Conservation (phyloP, 176 grass and related monocot genomes). For the Eleusine coracana region DNA sequence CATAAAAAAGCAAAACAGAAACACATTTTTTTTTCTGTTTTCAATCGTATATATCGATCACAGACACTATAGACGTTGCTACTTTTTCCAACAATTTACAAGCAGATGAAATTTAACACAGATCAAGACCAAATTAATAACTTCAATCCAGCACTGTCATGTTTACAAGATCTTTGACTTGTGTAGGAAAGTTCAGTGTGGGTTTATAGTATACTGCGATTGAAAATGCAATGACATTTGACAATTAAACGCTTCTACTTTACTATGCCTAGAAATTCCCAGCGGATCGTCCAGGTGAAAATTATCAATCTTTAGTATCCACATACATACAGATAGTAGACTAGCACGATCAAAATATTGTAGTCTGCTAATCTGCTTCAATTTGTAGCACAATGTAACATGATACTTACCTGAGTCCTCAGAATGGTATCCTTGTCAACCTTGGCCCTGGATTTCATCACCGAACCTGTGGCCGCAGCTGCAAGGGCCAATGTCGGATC, state of each 20-base stretch:
- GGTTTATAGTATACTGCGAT: not conserved
- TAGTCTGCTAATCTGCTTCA: not conserved
- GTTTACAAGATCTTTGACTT: not conserved
- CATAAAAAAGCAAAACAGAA: too few relatives aligned
- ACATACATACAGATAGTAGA: not conserved
- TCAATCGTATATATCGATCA: too few relatives aligned
- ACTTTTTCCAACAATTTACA: not conserved
- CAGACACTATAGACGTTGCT: not conserved
- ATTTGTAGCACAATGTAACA: not conserved
- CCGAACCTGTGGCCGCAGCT: not conserved
- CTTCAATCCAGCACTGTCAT: not conserved
- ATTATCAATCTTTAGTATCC: not conserved
- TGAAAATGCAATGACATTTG: not conserved
- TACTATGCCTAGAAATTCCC: not conserved
- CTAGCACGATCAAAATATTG: not conserved
- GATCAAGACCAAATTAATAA: not conserved
- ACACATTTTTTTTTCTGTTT: not conserved
- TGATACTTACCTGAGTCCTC: slow-evolving; percentile 77
- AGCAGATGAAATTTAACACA: not conserved
- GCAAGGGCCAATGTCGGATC: slow-evolving; percentile 46
- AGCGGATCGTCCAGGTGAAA: not conserved
- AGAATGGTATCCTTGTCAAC: slow-evolving; percentile 59
- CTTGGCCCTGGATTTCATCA: slow-evolving; percentile 60
- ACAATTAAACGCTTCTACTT: not conserved
- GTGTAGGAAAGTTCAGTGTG: not conserved